These are phyloP conservation scores for Rhynchospora tenuis DNA, from an alignment of 176 grass and related monocot genomes.

Conservation along the genomic window DNA sequence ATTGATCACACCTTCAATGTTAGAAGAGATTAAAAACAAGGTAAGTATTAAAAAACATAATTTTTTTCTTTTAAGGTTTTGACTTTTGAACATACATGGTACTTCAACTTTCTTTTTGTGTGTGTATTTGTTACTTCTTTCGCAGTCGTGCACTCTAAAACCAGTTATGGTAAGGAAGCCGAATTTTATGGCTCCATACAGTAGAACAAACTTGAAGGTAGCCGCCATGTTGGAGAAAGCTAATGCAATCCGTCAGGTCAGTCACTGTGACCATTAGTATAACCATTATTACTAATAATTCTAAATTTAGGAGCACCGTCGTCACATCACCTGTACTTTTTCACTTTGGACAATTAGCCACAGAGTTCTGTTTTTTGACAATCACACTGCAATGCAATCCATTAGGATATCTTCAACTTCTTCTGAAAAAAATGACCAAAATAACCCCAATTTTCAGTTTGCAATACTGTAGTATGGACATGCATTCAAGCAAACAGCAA, in stretches of 20 bases:
- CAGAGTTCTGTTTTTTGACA: background rate
- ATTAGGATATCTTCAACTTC: background rate
- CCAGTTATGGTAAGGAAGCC: slow-evolving; percentile 55
- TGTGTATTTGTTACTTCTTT: slow-evolving; percentile 6
- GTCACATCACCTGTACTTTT: background rate
- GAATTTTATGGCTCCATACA: slow-evolving; percentile 59
- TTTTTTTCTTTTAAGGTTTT: background rate
- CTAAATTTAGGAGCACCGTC: slow-evolving; percentile 9
- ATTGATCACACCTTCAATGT: slow-evolving; percentile 36
- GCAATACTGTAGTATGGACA: background rate
- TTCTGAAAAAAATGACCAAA: background rate
- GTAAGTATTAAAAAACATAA: slow-evolving; percentile 26
- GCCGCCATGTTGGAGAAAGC: slow-evolving; percentile 89
- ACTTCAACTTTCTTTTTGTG: background rate
- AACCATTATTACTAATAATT: background rate
- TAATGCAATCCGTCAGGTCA: slow-evolving; percentile 89
- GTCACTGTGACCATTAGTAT: background rate
- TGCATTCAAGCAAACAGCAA: background rate
- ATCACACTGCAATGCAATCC: background rate
- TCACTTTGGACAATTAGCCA: background rate
- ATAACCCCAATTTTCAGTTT: background rate
- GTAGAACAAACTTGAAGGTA: slow-evolving; percentile 73
- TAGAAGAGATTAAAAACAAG: slow-evolving; percentile 88
- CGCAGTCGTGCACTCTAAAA: slow-evolving; percentile 79
- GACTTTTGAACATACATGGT: background rate